phyloP scores from a whole-genome alignment of 257 asterid genomes.

The Handroanthus guayacan region DNA sequence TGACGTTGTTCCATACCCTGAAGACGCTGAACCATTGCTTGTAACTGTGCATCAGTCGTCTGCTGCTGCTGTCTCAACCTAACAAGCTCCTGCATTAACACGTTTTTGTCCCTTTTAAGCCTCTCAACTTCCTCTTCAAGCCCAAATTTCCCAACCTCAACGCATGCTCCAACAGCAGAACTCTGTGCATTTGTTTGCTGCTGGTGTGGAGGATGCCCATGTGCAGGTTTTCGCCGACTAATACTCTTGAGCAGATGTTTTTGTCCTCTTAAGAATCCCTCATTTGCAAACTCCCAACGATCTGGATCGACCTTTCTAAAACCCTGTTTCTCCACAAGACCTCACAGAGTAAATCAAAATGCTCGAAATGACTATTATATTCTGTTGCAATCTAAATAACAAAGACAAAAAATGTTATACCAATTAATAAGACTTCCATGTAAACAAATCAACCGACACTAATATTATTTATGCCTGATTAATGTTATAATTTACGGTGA shows the following conservation, averaged over 20 bases:
- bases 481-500: background rate
- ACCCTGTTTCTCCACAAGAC: slow-evolving; percentile 51
- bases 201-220: slow-evolving; percentile 62
- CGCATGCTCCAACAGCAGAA: slow-evolving; percentile 64
- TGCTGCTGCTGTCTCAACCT: slow-evolving; percentile 82
- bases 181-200: slow-evolving; percentile 58
- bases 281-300: slow-evolving; percentile 85
- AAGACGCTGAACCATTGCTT: slow-evolving; percentile 68
- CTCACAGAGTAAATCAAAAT: background rate
- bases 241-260: slow-evolving; percentile 70
- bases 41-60: slow-evolving; percentile 71
- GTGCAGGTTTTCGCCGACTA: slow-evolving; percentile 70
- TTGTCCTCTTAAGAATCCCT: slow-evolving; percentile 77
- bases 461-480: background rate
- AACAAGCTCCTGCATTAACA: slow-evolving; percentile 81
- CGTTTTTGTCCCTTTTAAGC: slow-evolving; percentile 79
- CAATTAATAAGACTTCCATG: background rate
- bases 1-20: slow-evolving; percentile 91
- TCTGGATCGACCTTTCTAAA: slow-evolving; percentile 79
- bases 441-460: background rate
- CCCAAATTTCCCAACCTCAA: slow-evolving; percentile 83
- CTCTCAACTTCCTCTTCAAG: slow-evolving; percentile 82
- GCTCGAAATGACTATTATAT: background rate
- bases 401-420: background rate
- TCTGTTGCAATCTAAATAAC: background rate